phyloP scores from a whole-genome alignment of 108 stramenopile genomes.

The Pseudonitzschia pungens region DNA sequence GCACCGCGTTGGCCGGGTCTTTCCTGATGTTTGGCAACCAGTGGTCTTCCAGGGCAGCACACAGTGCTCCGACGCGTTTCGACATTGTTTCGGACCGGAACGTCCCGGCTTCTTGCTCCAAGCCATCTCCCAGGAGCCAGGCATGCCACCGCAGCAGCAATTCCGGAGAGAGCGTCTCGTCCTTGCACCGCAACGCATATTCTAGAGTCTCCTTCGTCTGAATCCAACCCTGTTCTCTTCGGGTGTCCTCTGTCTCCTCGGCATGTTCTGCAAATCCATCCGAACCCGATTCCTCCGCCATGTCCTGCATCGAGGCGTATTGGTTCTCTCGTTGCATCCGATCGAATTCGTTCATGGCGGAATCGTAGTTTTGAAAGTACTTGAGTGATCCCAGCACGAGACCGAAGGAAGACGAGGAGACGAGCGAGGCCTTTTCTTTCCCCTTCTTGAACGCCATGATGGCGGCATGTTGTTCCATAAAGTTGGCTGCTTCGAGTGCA shows the following conservation, averaged over 20 bases:
- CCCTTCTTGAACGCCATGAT: not conserved
- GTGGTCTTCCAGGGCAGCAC: not conserved
- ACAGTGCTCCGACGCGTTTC: constrained; percentile 21
- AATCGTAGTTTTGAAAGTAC: constrained; percentile 31
- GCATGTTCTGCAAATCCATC: not conserved
- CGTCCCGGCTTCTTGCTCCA: constrained; percentile 10
- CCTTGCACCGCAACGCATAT: constrained; percentile 12
- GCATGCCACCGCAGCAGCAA: constrained; percentile 19
- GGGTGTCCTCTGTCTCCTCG: not conserved
- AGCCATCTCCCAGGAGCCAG: constrained; percentile 20
- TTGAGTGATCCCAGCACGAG: constrained; percentile 15
- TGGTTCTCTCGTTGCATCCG: constrained; percentile 31
- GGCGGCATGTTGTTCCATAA: constrained; percentile 12
- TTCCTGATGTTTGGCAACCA: not conserved
- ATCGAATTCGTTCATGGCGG: constrained; percentile 39
- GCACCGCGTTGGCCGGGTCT: not conserved
- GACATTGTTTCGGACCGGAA: constrained; percentile 19
- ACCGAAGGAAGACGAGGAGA: not conserved
- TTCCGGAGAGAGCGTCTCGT: constrained; percentile 9
- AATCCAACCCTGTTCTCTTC: not conserved
- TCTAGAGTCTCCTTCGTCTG: constrained; percentile 10
- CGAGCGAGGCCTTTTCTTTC: not conserved
- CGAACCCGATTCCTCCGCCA: constrained; percentile 19
- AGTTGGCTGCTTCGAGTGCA: constrained; percentile 5
- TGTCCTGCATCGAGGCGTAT: constrained; percentile 23